Evolutionary conservation across 192 early-diverging fungal species (phyloP).

Genomic region (Backusella parvicylindrica): DNA sequence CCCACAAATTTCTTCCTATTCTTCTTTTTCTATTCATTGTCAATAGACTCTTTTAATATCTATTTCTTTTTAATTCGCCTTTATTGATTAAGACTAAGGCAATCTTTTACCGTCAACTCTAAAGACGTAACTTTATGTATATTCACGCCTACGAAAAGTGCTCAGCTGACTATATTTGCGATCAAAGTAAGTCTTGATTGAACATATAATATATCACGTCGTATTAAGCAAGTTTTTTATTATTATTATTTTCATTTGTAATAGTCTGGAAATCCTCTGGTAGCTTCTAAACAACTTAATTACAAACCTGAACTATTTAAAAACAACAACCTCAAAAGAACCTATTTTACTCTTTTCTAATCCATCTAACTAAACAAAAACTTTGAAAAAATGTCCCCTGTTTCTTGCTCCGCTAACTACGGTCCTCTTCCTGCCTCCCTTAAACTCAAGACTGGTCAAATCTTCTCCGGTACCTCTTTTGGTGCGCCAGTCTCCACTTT

Average conservation of each 20-base stretch:
- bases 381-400: slow-evolving; percentile 6
- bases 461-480: slow-evolving; percentile 84
- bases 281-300: slow-evolving; percentile 3
- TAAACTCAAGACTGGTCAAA: slow-evolving; percentile 76
- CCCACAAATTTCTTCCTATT: not conserved
- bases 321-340: not conserved
- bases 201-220: not conserved
- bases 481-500: slow-evolving; percentile 68
- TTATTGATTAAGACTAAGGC: not conserved
- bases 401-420: slow-evolving; percentile 14
- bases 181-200: slow-evolving; percentile 58
- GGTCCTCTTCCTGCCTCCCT: slow-evolving; percentile 55
- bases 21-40: slow-evolving; percentile 5
- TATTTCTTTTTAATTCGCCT: not conserved
- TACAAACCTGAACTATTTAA: not conserved
- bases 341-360: not conserved
- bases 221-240: not conserved
- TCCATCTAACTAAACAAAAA: not conserved
- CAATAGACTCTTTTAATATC: not conserved
- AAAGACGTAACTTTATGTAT: slow-evolving; percentile 54
- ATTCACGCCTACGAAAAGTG: slow-evolving; percentile 82
- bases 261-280: slow-evolving; percentile 30
- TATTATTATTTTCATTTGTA: not conserved
- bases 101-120: not conserved
- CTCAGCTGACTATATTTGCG: slow-evolving; percentile 88